These are phyloP conservation scores for Trypanosoma mega DNA, from an alignment of 208 protist genomes.

Conservation along the genomic window DNA sequence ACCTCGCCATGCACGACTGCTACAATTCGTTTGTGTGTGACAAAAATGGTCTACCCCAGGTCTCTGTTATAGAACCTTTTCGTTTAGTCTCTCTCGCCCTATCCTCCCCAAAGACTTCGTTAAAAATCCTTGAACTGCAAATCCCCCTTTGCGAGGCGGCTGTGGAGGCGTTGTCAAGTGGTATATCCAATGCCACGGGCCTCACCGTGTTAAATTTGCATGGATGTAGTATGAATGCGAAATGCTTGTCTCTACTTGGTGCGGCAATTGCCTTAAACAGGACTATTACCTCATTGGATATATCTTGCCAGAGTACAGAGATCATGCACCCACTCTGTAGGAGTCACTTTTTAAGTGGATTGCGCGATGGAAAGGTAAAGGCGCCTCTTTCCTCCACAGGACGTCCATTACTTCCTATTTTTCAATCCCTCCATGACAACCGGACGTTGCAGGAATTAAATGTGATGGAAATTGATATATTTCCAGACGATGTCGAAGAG, in stretches of 20 bases:
- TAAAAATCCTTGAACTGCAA: conserved; percentile 49
- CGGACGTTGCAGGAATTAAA: conserved; percentile 42
- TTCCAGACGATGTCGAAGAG: conserved; percentile 66
- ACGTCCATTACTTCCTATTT: conserved; percentile 56
- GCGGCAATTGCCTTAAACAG: conserved; percentile 35
- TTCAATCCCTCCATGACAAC: conserved; percentile 53
- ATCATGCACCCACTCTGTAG: conserved; percentile 41
- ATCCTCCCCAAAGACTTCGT: conserved; percentile 20
- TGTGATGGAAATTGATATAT: conserved; percentile 55
- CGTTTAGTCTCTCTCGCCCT: conserved; percentile 32
- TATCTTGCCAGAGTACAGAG: conserved; percentile 50
- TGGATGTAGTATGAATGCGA: conserved; percentile 45
- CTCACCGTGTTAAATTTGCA: conserved; percentile 48
- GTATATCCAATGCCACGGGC: conserved; percentile 36
- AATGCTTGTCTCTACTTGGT: conserved; percentile 35
- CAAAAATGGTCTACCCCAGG: conserved; percentile 3
- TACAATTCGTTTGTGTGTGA: conserved; percentile 7
- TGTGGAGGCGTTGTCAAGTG: conserved; percentile 29
- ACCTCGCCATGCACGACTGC: conserved; percentile 12
- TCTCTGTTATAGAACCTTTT: conserved; percentile 32
- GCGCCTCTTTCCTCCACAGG: conserved; percentile 15
- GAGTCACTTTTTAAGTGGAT: neutral
- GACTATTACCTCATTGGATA: conserved; percentile 43
- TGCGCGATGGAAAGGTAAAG: conserved; percentile 25
- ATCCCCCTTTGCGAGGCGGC: conserved; percentile 62